A percentile compares a stretch with the other conserved stretches of the same genome.
Evolutionary conservation across 345 rosid species (phyloP).

Genomic region (Linum trigynum): DNA sequence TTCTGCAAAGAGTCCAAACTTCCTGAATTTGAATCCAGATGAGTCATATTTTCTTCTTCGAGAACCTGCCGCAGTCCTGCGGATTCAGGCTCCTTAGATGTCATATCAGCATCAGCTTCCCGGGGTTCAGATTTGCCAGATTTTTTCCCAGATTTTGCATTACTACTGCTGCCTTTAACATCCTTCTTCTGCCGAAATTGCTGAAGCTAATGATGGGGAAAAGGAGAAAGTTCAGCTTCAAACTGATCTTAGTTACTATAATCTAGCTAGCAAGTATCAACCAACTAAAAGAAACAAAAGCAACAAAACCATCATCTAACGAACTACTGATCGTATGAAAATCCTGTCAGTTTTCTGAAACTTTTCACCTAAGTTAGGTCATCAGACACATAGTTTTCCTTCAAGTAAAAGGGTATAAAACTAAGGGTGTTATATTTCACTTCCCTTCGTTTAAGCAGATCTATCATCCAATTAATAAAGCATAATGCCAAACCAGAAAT

Average conservation of each 20-base stretch:
- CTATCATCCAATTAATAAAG: neutral
- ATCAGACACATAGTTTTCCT: neutral
- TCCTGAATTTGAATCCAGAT: conserved; percentile 18
- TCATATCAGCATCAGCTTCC: conserved; percentile 41
- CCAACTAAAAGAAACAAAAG: neutral
- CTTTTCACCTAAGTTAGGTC: neutral
- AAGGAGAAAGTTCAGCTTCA: conserved; percentile 8
- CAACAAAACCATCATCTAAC: neutral
- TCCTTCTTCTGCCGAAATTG: conserved; percentile 93
- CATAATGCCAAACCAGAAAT: neutral
- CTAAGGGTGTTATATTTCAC: neutral
- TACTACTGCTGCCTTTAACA: conserved; percentile 58
- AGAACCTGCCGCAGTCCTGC: conserved; percentile 17
- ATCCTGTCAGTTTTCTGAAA: neutral
- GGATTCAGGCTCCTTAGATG: conserved; percentile 20
- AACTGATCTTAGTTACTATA: neutral
- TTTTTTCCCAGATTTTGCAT: conserved; percentile 62
- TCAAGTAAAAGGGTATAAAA: neutral
- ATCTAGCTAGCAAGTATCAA: neutral
- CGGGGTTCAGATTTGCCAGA: conserved; percentile 45
- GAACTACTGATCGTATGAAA: neutral
- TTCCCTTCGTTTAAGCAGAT: neutral
- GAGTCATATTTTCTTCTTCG: conserved; percentile 32
- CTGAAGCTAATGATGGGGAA: conserved; percentile 56
- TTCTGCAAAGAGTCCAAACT: conserved; percentile 23